Base-by-base conservation (phyloP, 441 rosid genomes). In the Corymbia calophylla region DNA sequence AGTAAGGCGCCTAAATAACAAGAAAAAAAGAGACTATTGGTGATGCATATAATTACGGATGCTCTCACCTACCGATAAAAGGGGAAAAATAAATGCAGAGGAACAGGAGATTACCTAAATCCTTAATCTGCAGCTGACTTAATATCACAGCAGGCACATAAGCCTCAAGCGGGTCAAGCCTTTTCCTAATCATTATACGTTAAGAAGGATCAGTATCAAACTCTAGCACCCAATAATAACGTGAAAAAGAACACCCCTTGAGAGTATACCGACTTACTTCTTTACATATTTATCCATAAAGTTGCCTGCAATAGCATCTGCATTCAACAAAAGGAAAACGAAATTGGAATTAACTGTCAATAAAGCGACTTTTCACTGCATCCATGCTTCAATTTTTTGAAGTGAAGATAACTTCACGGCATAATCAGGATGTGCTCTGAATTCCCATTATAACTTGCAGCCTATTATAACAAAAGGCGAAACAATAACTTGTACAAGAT, bases 111-210 rank as follows among this genome's bases (percentile, higher is more conserved):
- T 91, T 94, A 97, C 99, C 98, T 81, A 97, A 93, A 90, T 97
- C 98, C 87, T 94, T 93, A 51, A 97, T 95, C 90, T 97, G 98
- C 48, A 96, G 92, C 90, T 93, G 90, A 88, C 97, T 96, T 93
- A 97, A 92, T 89, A 96, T 93, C 87, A 97, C 95, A 55, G 98
- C 97, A 89, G 98, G 99, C 85, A 97, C 96, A 92, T 97, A 96
- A 88, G 92, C 95, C 89, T 95, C 99, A 31, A 97, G 93, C 23
- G 99, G 99, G 89, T 97, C 98, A 68, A 97, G 98, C 93, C 93
- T 96, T 90, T 97, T 97, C 96, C 99, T 96, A 93, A 86, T 87
- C 51, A 90, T 53, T 48, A 82, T 27, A 73, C 5, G 11, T 88
- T n/a, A 81, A 88, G 87, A 88, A 60, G 31, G 77, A 90, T 84